Conservation (phyloP, 78 protist species). For the Planoprotostelium fungivorum region DNA sequence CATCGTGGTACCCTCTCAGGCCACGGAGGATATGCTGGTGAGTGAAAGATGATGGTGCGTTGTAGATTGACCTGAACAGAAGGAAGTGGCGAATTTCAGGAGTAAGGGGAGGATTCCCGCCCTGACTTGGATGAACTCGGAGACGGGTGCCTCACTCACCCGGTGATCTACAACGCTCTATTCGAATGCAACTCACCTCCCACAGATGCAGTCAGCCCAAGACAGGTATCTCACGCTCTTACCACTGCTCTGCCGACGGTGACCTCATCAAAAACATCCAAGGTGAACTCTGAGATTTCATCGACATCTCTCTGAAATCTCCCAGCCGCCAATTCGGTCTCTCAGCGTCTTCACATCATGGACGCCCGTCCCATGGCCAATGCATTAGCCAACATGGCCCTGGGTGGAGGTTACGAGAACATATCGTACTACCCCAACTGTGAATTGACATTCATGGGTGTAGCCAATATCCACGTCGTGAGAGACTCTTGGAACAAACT, state of each 20-base stretch:
- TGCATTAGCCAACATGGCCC: conserved; percentile 69
- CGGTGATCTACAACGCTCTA: background rate
- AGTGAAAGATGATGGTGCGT: background rate
- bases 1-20: conserved; percentile 44
- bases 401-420: conserved; percentile 81
- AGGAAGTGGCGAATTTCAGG: conserved; percentile 45
- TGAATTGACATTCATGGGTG: conserved; percentile 41
- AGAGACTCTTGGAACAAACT: conserved; percentile 47
- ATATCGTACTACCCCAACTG: conserved; percentile 56
- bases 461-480: conserved; percentile 86
- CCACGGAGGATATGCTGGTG: conserved; percentile 34
- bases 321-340: conserved; percentile 32
- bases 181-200: background rate
- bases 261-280: background rate
- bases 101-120: conserved; percentile 77
- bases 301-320: background rate
- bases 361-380: conserved; percentile 83
- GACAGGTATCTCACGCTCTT: conserved; percentile 45
- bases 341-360: conserved; percentile 63
- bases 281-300: background rate
- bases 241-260: background rate
- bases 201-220: conserved; percentile 69
- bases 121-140: conserved; percentile 5
- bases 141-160: background rate
- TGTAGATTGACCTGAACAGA: background rate